A percentile compares a stretch with the other conserved stretches of the same genome.
Conservation (phyloP, 176 grass and related monocot species). For the maize (Zea mays) region DNA sequence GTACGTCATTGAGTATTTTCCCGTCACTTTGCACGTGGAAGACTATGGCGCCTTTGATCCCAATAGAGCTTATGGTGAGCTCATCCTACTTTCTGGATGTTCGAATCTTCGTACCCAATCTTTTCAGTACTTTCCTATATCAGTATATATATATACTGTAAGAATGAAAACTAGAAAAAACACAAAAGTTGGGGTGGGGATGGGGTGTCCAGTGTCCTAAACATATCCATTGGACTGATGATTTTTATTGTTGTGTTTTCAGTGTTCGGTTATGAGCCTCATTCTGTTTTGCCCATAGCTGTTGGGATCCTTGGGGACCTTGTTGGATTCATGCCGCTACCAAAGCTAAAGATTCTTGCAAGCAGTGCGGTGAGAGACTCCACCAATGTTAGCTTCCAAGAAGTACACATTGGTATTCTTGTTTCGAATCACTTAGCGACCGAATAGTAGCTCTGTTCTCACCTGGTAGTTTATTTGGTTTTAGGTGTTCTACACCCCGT, state of each 20-base stretch:
- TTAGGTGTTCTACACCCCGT: conserved; percentile 94
- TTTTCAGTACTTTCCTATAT: neutral
- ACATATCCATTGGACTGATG: neutral
- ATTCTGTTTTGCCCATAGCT: conserved; percentile 83
- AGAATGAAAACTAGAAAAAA: neutral
- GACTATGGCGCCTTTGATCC: conserved; percentile 73
- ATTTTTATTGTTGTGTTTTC: conserved; percentile 17
- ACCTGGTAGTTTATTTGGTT: conserved; percentile 1
- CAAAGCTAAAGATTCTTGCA: conserved; percentile 69
- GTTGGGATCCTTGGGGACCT: conserved; percentile 47
- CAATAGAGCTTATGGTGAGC: conserved; percentile 71
- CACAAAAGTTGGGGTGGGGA: neutral
- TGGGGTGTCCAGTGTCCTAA: neutral
- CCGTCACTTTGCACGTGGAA: conserved; percentile 73
- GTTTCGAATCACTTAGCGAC: neutral
- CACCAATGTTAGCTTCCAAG: neutral
- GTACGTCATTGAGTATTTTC: conserved; percentile 79
- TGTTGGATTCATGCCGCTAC: conserved; percentile 76
- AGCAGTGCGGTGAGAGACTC: conserved; percentile 80
- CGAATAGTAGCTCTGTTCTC: conserved; percentile 4
- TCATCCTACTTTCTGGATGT: conserved; percentile 7
- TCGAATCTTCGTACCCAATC: conserved; percentile 14
- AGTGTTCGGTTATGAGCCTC: conserved; percentile 94
- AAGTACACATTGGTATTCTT: neutral
- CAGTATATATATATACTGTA: no score